These are phyloP conservation scores for Penicillium decumbens DNA, from an alignment of 2,329 filamentous ascomycete genomes.

Conservation along the genomic window DNA sequence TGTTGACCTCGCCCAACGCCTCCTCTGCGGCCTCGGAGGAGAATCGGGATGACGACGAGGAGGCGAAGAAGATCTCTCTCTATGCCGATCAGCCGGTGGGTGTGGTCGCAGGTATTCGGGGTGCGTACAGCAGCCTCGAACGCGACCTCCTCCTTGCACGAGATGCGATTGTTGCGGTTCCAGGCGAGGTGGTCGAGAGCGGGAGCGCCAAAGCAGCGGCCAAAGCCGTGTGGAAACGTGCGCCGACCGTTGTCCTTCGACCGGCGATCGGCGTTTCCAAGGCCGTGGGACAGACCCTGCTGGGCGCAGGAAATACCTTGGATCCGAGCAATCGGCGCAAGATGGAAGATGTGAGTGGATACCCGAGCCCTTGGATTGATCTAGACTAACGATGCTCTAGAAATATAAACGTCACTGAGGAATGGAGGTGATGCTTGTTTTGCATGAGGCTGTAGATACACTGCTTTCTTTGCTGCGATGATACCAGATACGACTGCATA, in stretches of 20 bases:
- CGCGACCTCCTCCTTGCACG: slow-evolving; percentile 80
- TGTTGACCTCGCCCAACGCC: slow-evolving; percentile 50
- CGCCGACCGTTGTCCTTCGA: slow-evolving; percentile 87
- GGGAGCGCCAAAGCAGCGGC: slow-evolving; percentile 75
- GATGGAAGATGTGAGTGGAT: slow-evolving; percentile 78
- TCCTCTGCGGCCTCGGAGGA: slow-evolving; percentile 50
- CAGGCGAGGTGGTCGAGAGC: slow-evolving; percentile 84
- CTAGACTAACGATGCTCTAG: slow-evolving; percentile 22
- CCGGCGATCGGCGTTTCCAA: slow-evolving; percentile 88
- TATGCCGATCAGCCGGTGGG: slow-evolving; percentile 93
- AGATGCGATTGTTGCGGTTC: slow-evolving; percentile 92
- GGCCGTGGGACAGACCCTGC: slow-evolving; percentile 78
- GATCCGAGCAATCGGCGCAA: slow-evolving; percentile 76
- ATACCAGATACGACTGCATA: slow-evolving; percentile 17
- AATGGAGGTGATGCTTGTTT: neutral
- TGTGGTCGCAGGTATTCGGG: slow-evolving; percentile 77
- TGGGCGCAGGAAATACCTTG: slow-evolving; percentile 87
- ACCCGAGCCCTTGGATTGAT: neutral
- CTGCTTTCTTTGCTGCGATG: slow-evolving; percentile 8
- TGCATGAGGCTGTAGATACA: slow-evolving; percentile 10
- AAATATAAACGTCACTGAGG: slow-evolving; percentile 43
- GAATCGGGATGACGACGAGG: slow-evolving; percentile 61
- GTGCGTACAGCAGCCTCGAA: slow-evolving; percentile 75
- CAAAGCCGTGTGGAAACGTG: slow-evolving; percentile 69
- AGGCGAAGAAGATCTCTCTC: slow-evolving; percentile 74